Evolutionary conservation across 192 early-diverging fungal genomes (phyloP), one percentile per base, ranked within the genome.

Genomic region (Backusella parvicylindrica): DNA sequence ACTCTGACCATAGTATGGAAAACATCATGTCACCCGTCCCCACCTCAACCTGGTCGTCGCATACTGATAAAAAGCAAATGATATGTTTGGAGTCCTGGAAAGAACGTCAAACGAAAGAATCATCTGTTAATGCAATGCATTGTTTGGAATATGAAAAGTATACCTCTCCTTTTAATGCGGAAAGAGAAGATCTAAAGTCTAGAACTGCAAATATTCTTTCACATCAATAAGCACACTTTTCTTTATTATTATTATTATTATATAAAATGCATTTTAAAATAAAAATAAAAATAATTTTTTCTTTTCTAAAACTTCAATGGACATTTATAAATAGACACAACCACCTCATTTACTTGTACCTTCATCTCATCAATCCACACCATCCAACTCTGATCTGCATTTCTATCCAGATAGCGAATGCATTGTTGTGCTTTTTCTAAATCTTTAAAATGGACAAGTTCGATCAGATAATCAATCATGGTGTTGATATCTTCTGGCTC

Each of bases 401-500:
- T 60, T 26, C 53, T 60, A 4, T 3, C 0, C 0, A 60, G 21
- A 60, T 60, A 60, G 0, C 53, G 21, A 3, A 60, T 13, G 12
- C 53, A 60, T 3, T 26, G 53, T 15, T 60, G 53, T 11, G 28
- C 23, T 11, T 75, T 75, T 32, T 84, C 77, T 15, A 84, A 37
- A 23, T 84, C 77, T 12, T 68, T 64, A 2, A 33, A 53, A 13
- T 60, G 49, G 2, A 79, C 77, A n/a, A 84, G 75, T 32, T 70
- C 28, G 18, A 73, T 38, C 31, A 84, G 26, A 32, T 73, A 84
- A 21, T 69, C 78, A 6, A 26, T 53, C 32, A 84, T 47, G 15
- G 75, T 76, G 16, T 47, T 64, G 15, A 78, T 80, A 75, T 84
- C 80, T 56, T 81, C 74, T 11, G 50, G 40, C 16, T 77, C 78